Conservation (phyloP, 305 asterid species). For the Fraxinus xanthoxyloides region DNA sequence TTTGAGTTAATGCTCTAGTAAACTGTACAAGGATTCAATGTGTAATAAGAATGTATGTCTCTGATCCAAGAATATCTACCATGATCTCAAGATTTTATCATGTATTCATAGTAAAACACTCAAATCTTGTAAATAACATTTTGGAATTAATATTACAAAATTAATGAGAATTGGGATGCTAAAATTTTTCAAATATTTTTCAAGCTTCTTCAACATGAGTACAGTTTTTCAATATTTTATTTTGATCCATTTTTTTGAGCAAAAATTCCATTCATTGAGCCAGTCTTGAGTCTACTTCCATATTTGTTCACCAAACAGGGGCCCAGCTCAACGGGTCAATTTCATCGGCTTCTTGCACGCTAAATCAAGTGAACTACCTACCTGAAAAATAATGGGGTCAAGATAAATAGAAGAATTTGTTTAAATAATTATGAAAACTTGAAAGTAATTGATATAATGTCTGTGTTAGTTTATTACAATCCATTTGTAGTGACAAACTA, state of each 20-base stretch:
- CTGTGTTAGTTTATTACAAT: neutral
- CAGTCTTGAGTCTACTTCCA: neutral
- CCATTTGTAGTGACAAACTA: neutral
- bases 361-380: neutral
- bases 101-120: constrained; percentile 1
- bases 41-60: constrained; percentile 25
- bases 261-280: neutral
- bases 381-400: neutral
- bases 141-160: constrained; percentile 5
- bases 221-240: neutral
- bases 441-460: neutral
- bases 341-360: neutral
- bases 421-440: neutral
- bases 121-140: constrained; percentile 33
- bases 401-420: neutral
- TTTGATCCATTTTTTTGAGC: neutral
- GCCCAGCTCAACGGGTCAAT: neutral
- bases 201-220: neutral
- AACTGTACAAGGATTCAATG: neutral
- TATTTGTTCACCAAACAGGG: neutral
- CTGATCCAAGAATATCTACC: constrained; percentile 29
- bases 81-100: neutral
- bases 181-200: neutral
- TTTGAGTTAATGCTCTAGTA: neutral
- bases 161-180: neutral